Evolutionary conservation across 2,329 filamentous ascomycete genomes (phyloP).

Genomic region (Penicillium crustosum): DNA sequence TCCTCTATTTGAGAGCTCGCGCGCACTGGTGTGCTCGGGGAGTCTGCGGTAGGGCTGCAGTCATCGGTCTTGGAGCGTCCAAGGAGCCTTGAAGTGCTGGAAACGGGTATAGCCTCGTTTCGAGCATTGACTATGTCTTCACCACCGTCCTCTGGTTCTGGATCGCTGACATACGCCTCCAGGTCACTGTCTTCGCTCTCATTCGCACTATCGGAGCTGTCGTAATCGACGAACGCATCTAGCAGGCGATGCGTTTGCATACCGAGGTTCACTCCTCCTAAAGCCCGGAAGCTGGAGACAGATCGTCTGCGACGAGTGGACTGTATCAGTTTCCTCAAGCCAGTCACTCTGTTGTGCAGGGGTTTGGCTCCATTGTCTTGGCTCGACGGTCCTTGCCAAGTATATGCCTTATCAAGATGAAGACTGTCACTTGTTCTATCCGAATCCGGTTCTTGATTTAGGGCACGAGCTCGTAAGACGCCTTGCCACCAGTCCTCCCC

Average conservation of each 20-base stretch:
- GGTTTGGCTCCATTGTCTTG: constrained; percentile 50
- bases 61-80: constrained; percentile 15
- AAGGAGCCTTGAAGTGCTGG: constrained; percentile 7
- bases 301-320: constrained; percentile 57
- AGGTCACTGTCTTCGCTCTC: constrained; percentile 46
- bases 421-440: constrained; percentile 20
- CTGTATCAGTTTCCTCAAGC: constrained; percentile 62
- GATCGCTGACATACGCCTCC: constrained; percentile 43
- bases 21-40: constrained; percentile 2
- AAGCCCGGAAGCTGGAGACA: constrained; percentile 47
- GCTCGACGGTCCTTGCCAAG: constrained; percentile 56
- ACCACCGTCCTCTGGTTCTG: constrained; percentile 31
- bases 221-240: constrained; percentile 58
- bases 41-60: constrained; percentile 11
- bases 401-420: constrained; percentile 44
- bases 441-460: constrained; percentile 9
- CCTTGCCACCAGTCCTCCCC: constrained; percentile 79
- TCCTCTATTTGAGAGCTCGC: constrained; percentile 7
- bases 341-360: constrained; percentile 53
- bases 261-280: constrained; percentile 64
- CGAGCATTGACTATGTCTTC: constrained; percentile 4
- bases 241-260: constrained; percentile 74
- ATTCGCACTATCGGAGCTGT: constrained; percentile 49
- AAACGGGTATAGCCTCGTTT: constrained; percentile 1
- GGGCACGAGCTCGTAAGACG: constrained; percentile 33